Evolutionary conservation across 2,329 filamentous ascomycete genomes (phyloP).

Genomic region (Geosmithia flava): DNA sequence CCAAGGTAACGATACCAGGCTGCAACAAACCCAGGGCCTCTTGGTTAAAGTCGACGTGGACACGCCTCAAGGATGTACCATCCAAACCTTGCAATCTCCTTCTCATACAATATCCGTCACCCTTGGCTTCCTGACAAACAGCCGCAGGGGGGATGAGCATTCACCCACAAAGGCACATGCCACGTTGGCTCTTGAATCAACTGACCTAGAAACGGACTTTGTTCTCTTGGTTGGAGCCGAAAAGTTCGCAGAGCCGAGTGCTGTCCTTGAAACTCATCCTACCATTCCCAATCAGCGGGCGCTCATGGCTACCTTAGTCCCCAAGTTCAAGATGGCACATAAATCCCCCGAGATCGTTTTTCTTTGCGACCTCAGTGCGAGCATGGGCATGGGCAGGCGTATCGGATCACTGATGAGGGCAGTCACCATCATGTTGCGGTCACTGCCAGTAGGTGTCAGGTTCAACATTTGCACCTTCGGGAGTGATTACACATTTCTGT

Average conservation of each 20-base stretch:
- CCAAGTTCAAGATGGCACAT: slow-evolving; percentile 50
- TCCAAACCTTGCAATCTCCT: slow-evolving; percentile 52
- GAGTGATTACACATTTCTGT: slow-evolving; percentile 29
- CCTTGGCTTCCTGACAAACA: slow-evolving; percentile 40
- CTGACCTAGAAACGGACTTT: slow-evolving; percentile 52
- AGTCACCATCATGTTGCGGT: slow-evolving; percentile 52
- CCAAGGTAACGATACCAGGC: background rate
- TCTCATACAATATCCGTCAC: slow-evolving; percentile 55
- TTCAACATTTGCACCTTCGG: slow-evolving; percentile 66
- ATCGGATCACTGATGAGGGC: slow-evolving; percentile 40
- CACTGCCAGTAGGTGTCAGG: slow-evolving; percentile 47
- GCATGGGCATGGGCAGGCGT: slow-evolving; percentile 39
- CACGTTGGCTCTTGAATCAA: slow-evolving; percentile 37
- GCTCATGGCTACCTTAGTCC: slow-evolving; percentile 59
- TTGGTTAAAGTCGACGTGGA: slow-evolving; percentile 21
- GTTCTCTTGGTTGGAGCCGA: slow-evolving; percentile 51
- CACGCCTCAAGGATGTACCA: slow-evolving; percentile 39
- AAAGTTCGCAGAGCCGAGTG: slow-evolving; percentile 46
- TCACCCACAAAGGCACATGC: slow-evolving; percentile 49
- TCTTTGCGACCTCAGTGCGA: slow-evolving; percentile 59
- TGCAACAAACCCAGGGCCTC: slow-evolving; percentile 7
- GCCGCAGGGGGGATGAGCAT: slow-evolving; percentile 27
- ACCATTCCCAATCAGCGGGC: slow-evolving; percentile 48
- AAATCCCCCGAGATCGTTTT: slow-evolving; percentile 54
- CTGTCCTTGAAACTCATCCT: slow-evolving; percentile 54